These are phyloP conservation scores for Aquilaria sinensis DNA, from an alignment of 345 rosid species.

Conservation along the genomic window DNA sequence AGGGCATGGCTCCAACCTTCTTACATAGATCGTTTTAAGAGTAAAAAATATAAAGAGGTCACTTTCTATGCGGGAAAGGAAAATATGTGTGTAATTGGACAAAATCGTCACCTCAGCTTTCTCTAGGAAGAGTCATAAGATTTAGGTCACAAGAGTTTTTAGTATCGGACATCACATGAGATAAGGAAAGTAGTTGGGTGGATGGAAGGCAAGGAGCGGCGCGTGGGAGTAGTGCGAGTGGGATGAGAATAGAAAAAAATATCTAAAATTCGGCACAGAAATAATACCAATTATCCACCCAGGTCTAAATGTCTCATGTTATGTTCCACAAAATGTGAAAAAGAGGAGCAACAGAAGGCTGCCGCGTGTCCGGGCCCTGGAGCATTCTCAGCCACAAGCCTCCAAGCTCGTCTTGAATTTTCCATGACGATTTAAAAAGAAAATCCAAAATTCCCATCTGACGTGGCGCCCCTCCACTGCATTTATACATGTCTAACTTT, in stretches of 20 bases:
- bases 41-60: too few species aligned
- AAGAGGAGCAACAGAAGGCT: constrained; percentile 1
- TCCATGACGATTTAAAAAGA: constrained; percentile 16
- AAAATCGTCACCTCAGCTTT: too few species aligned
- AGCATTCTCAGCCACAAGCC: constrained; percentile 51
- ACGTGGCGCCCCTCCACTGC: constrained; percentile 32
- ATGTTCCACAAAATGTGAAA: constrained; percentile 13
- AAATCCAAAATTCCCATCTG: constrained; percentile 13
- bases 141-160: too few species aligned
- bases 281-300: constrained; percentile 9
- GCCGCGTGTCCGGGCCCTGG: constrained; percentile 28
- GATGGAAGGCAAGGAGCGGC: background rate
- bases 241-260: background rate
- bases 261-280: constrained; percentile 4
- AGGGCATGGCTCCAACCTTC: too few species aligned
- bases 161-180: too few species aligned
- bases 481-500: background rate
- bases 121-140: too few species aligned
- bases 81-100: too few species aligned
- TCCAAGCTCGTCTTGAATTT: constrained; percentile 38
- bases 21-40: too few species aligned
- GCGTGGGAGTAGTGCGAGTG: background rate
- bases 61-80: too few species aligned
- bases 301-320: constrained; percentile 10
- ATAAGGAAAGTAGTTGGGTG: too few species aligned